Percentiles rank a stretch among this genome's conserved stretches.
Conservation (phyloP, 2,329 filamentous ascomycete species). For the Fusarium sororula region DNA sequence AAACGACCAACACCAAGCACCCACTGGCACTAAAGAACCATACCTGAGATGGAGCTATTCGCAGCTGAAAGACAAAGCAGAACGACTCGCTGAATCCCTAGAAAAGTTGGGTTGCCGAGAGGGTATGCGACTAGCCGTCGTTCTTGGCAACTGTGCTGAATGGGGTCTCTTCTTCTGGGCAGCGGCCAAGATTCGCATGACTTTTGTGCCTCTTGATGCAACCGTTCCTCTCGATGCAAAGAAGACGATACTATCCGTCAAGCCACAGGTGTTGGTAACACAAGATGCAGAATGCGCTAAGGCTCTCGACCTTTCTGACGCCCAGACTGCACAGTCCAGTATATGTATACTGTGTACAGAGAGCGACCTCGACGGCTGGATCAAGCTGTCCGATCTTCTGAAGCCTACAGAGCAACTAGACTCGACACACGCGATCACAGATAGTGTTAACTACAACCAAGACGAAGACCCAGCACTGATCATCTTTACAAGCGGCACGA, state of each 20-base stretch:
- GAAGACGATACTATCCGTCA: slow-evolving; percentile 34
- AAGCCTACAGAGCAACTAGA: neutral
- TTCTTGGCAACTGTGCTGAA: slow-evolving; percentile 51
- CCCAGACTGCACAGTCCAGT: neutral
- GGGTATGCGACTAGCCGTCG: slow-evolving; percentile 44
- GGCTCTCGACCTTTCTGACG: slow-evolving; percentile 26
- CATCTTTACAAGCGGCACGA: slow-evolving; percentile 61
- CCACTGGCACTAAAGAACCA: neutral
- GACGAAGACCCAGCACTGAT: slow-evolving; percentile 49
- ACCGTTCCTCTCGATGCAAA: slow-evolving; percentile 36
- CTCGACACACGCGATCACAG: neutral
- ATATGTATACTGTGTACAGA: slow-evolving; percentile 41
- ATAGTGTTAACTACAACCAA: neutral
- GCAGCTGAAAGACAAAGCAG: slow-evolving; percentile 38
- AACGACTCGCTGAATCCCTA: slow-evolving; percentile 40
- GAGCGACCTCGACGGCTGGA: slow-evolving; percentile 31
- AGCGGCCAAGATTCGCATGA: slow-evolving; percentile 46
- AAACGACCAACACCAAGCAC: neutral
- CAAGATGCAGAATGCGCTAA: slow-evolving; percentile 42
- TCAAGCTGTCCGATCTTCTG: slow-evolving; percentile 20
- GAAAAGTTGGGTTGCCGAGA: slow-evolving; percentile 35
- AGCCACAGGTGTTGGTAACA: slow-evolving; percentile 45
- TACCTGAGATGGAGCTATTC: slow-evolving; percentile 46
- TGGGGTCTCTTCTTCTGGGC: slow-evolving; percentile 52
- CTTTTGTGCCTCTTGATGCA: slow-evolving; percentile 49